Base-by-base conservation (phyloP, 768 basidiomycete genomes). In the Mycena olivaceomarginata region DNA sequence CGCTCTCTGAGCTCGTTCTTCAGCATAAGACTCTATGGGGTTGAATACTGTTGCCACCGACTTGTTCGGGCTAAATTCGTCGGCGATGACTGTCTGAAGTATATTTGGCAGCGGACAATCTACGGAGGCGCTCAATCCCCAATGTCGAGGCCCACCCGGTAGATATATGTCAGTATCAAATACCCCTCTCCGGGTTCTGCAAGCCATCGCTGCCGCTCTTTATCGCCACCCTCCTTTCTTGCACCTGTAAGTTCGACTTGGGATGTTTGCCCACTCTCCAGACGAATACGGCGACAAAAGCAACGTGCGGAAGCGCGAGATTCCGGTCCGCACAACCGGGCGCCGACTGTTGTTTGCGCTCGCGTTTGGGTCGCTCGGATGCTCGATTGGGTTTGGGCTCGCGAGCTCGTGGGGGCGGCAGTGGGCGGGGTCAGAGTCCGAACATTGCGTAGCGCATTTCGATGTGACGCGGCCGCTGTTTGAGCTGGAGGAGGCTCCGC, bases 391-490 rank as follows among this genome's bases (percentile, higher is more conserved):
- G 13, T 71, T 79, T 18, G 75, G 45, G 40, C 41, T 79, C 12
- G 62, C 70, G 8, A 60, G 60, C 39, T 66, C 76, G 20, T 78
- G 77, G 77, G 56, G 45, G 37, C 31, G 64, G 9, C 41, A 56
- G 60, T 48, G 46, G 51, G 18, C 39, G 5, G 41, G 40, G 51
- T 7, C 41, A 37, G 18, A 48, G 11, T 12, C 60, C 48, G 40
- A 20, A 12, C 39, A 71, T 5, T 79, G 78, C 15, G 68, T 76
- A 8, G 78, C 78, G 16, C 78, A 76, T 37, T 79, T 74, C 39
- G 75, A 76, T 66, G 9, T 46, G 5, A 57, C 67, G 20, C 67
- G 67, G 25, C 78, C 75, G 43, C 9, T 75, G 41, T 71, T 74
- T 18, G 66, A 57, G 22, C 37, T 69, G 12, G 63, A 76, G 46